These are phyloP conservation scores for Tolypocladium tropicale DNA, from an alignment of 2,329 filamentous ascomycete species.

Conservation along the genomic window DNA sequence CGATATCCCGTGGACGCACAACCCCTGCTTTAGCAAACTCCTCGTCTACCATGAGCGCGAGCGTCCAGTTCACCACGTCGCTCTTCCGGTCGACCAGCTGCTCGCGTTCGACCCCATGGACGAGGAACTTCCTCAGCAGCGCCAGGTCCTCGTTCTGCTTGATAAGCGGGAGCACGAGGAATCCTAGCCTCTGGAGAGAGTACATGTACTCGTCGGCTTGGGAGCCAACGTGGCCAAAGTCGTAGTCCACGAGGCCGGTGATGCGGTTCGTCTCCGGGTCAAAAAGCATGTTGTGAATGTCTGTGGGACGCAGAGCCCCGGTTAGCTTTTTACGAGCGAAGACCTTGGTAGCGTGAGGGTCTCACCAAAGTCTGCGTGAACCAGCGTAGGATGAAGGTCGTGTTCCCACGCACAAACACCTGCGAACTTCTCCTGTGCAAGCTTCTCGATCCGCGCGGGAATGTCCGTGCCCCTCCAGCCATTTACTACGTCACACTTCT, in stretches of 20 bases:
- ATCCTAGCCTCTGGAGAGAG: neutral
- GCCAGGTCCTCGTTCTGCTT: neutral
- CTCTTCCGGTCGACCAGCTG: neutral
- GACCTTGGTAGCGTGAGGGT: neutral
- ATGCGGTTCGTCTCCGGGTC: neutral
- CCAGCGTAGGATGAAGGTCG: neutral
- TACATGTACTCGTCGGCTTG: neutral
- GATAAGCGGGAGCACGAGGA: neutral
- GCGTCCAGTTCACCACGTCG: neutral
- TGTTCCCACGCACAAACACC: neutral
- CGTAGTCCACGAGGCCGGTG: neutral
- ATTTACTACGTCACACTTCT: neutral
- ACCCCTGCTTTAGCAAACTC: neutral
- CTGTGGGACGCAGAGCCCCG: neutral
- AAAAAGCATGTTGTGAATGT: neutral
- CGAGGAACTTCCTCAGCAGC: neutral
- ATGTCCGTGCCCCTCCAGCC: neutral
- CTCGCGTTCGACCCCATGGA: neutral
- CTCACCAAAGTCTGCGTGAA: neutral
- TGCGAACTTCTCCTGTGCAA: neutral
- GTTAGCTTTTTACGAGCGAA: neutral
- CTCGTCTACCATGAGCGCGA: neutral
- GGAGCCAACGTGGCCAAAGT: neutral
- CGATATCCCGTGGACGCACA: neutral
- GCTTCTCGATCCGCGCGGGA: neutral